Conservation (phyloP, 768 basidiomycete species). For the Suillus decipiens region DNA sequence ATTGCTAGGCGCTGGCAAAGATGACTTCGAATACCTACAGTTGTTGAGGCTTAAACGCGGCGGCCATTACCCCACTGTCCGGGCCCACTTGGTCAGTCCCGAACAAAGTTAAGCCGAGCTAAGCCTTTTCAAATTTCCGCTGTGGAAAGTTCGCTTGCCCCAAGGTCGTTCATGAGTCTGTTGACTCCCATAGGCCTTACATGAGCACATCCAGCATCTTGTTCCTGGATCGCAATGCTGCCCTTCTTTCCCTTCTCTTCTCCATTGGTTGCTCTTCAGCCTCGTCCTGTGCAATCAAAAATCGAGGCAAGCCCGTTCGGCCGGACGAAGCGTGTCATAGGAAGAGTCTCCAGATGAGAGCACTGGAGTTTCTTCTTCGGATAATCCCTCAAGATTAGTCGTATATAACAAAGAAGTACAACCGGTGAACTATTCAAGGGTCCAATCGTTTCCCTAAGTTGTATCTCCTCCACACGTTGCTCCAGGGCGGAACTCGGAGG, state of each 20-base stretch:
- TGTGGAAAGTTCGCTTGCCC: too few relatives aligned
- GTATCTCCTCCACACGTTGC: conserved; percentile 1
- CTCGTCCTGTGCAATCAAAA: conserved; percentile 2
- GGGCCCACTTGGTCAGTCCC: too few relatives aligned
- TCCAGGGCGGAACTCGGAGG: conserved; percentile 4
- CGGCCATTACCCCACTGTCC: too few relatives aligned
- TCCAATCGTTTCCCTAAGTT: not conserved
- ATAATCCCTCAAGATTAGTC: not conserved
- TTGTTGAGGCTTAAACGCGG: not conserved
- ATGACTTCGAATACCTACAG: not conserved
- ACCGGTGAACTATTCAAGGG: not conserved
- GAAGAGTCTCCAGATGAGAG: not conserved
- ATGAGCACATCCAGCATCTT: conserved; percentile 12
- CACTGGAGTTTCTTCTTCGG: not conserved
- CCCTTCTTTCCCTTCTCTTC: conserved; percentile 8
- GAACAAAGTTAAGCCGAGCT: too few relatives aligned
- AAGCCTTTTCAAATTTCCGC: too few relatives aligned
- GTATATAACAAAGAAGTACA: not conserved
- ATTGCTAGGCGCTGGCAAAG: not conserved
- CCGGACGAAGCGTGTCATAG: not conserved
- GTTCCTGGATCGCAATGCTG: conserved; percentile 11
- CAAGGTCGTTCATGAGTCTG: too few relatives aligned
- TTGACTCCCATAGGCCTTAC: too few relatives aligned
- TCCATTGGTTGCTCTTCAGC: not conserved
- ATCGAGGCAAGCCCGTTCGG: conserved; percentile 5